Conservation (phyloP, 306 rosid genomes). For the Ziziphus jujuba region DNA sequence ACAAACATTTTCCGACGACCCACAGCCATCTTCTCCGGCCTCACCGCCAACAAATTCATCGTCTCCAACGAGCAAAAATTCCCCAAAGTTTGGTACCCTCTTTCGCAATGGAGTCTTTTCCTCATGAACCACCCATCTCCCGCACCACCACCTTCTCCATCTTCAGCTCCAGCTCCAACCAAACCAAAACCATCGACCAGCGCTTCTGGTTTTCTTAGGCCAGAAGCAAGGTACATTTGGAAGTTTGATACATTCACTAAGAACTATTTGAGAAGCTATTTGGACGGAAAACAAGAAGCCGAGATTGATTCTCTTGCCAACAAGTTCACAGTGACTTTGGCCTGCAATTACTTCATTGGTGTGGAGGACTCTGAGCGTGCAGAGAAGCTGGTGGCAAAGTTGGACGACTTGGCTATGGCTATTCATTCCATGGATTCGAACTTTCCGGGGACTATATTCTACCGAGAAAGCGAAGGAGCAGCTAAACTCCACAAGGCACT, state of each 20-base stretch:
- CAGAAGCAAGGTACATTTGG: conserved; percentile 41
- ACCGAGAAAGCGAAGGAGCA: conserved; percentile 37
- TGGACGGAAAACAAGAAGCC: conserved; percentile 33
- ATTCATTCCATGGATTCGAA: conserved; percentile 31
- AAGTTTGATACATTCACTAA: conserved; percentile 30
- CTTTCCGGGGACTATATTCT: conserved; percentile 42
- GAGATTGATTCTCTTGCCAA: conserved; percentile 35
- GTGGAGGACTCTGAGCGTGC: conserved; percentile 20
- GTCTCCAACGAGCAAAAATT: conserved; percentile 45
- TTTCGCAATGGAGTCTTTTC: conserved; percentile 6
- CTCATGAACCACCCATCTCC: no score
- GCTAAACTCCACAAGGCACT: conserved; percentile 35
- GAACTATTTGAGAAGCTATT: conserved; percentile 32
- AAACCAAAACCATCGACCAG: no score
- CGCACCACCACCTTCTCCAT: no score
- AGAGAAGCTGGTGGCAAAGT: conserved; percentile 17
- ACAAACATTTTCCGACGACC: conserved; percentile 45
- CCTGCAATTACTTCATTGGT: conserved; percentile 36
- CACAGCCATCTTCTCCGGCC: conserved; percentile 47
- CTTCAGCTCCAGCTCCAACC: no score
- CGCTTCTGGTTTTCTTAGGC: conserved; percentile 37
- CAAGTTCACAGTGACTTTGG: conserved; percentile 22
- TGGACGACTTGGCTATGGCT: conserved; percentile 33
- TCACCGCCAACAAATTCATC: conserved; percentile 43
- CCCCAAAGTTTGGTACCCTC: conserved; percentile 23